phyloP scores from a whole-genome alignment of 805 yeast genomes.

The Yarrowia alimentaria region DNA sequence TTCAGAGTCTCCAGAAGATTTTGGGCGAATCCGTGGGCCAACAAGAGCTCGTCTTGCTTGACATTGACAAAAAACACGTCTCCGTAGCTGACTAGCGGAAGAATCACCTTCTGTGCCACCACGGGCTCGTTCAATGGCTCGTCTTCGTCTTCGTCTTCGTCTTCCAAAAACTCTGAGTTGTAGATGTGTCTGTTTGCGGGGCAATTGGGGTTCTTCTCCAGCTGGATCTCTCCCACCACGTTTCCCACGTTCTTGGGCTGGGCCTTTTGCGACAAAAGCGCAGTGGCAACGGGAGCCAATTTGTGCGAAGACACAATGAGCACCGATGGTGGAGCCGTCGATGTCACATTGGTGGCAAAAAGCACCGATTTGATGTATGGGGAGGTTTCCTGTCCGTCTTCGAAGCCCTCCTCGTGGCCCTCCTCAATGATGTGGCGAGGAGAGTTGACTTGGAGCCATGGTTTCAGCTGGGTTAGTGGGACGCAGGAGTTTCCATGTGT shows the following conservation, averaged over 20 bases:
- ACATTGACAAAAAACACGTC: conserved; percentile 7
- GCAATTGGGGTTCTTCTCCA: conserved; percentile 2
- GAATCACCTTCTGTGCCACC: conserved; percentile 1
- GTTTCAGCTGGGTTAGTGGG: conserved; percentile 33
- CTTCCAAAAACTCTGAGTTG: conserved; percentile 12
- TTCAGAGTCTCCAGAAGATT: background rate
- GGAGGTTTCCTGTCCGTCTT: conserved; percentile 24
- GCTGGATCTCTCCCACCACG: conserved; percentile 14
- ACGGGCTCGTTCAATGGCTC: background rate
- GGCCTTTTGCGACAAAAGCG: background rate
- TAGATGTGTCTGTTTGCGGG: background rate
- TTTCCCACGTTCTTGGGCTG: background rate
- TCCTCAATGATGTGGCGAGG: conserved; percentile 51
- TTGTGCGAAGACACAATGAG: conserved; percentile 1
- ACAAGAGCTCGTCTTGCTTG: conserved; percentile 4
- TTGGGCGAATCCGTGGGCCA: conserved; percentile 18
- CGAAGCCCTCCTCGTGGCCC: conserved; percentile 23
- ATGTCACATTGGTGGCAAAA: background rate
- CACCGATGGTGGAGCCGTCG: background rate
- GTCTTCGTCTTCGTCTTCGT: conserved; percentile 1
- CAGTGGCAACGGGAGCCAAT: background rate
- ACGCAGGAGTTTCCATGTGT: too few species aligned
- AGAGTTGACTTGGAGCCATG: conserved; percentile 48
- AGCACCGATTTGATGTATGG: conserved; percentile 9
- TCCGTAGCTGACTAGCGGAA: background rate